These are phyloP conservation scores for Suhomyces sp. DNA, from an alignment of 805 yeast species.

Conservation along the genomic window DNA sequence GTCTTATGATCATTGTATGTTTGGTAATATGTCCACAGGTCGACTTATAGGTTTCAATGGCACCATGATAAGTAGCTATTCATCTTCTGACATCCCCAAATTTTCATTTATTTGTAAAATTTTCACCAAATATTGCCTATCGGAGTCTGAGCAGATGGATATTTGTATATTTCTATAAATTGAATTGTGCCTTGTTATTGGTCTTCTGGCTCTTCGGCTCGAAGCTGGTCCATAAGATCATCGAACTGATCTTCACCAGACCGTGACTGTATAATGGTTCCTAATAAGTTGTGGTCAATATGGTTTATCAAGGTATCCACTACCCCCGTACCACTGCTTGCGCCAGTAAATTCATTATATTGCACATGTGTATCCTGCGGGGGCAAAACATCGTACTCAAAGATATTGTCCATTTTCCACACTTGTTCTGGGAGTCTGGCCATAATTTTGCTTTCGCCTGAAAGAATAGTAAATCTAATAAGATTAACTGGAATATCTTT, in stretches of 20 bases:
- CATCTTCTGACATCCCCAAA: too few relatives aligned
- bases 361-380: constrained; percentile 41
- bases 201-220: constrained; percentile 7
- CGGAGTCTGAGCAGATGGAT: too few relatives aligned
- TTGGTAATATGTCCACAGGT: too few relatives aligned
- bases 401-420: constrained; percentile 60
- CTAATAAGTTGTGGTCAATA: constrained; percentile 46
- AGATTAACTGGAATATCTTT: constrained; percentile 56
- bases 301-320: constrained; percentile 26
- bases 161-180: too few relatives aligned
- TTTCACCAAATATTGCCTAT: too few relatives aligned
- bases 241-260: constrained; percentile 12
- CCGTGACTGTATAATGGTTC: constrained; percentile 38
- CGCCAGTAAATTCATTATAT: constrained; percentile 40
- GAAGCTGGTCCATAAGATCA: constrained; percentile 21
- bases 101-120: too few relatives aligned
- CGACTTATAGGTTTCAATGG: too few relatives aligned
- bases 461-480: constrained; percentile 62
- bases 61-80: too few relatives aligned
- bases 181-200: too few relatives aligned
- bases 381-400: constrained; percentile 72
- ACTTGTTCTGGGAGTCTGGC: constrained; percentile 60
- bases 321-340: constrained; percentile 5
- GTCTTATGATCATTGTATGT: too few relatives aligned
- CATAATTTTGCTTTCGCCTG: constrained; percentile 70